Percentiles rank a stretch among this genome's conserved stretches.
phyloP scores from a whole-genome alignment of 2,329 filamentous ascomycete species.

The Cordyceps farinosa region DNA sequence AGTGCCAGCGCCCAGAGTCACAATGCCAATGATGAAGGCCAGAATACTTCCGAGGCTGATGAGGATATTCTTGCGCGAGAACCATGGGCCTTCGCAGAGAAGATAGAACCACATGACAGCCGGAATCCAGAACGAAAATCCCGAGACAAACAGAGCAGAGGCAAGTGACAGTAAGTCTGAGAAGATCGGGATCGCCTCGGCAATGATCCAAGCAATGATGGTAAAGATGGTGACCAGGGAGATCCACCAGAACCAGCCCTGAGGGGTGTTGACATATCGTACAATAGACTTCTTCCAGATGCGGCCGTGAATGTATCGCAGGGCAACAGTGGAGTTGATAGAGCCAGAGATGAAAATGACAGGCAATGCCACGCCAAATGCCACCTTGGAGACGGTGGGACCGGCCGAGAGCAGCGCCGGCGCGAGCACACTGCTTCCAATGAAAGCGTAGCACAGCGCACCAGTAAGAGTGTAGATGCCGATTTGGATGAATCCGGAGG shows the following conservation, averaged over 20 bases:
- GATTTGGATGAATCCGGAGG: conserved; percentile 56
- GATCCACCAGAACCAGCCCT: conserved; percentile 50
- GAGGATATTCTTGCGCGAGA: conserved; percentile 25
- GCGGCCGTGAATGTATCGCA: conserved; percentile 37
- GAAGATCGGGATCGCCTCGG: conserved; percentile 68
- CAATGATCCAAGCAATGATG: conserved; percentile 63
- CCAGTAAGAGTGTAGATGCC: conserved; percentile 60
- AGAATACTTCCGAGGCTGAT: conserved; percentile 26
- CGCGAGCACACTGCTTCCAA: conserved; percentile 54
- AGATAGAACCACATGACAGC: conserved; percentile 39
- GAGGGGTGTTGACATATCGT: conserved; percentile 38
- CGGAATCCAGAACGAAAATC: conserved; percentile 35
- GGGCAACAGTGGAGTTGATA: conserved; percentile 49
- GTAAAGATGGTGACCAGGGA: conserved; percentile 54
- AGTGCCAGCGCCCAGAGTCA: conserved; percentile 28
- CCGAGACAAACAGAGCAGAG: conserved; percentile 45
- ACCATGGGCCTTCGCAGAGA: conserved; percentile 27
- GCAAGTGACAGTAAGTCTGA: conserved; percentile 54
- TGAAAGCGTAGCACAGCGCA: conserved; percentile 63
- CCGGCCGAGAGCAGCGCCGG: conserved; percentile 62
- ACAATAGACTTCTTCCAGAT: conserved; percentile 34
- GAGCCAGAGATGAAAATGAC: conserved; percentile 67
- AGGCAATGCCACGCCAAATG: conserved; percentile 62
- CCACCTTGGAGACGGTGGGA: conserved; percentile 53
- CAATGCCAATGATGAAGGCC: conserved; percentile 27